Base-by-base conservation (phyloP, 2,329 filamentous ascomycete genomes). In the Lecanicillium sp. region DNA sequence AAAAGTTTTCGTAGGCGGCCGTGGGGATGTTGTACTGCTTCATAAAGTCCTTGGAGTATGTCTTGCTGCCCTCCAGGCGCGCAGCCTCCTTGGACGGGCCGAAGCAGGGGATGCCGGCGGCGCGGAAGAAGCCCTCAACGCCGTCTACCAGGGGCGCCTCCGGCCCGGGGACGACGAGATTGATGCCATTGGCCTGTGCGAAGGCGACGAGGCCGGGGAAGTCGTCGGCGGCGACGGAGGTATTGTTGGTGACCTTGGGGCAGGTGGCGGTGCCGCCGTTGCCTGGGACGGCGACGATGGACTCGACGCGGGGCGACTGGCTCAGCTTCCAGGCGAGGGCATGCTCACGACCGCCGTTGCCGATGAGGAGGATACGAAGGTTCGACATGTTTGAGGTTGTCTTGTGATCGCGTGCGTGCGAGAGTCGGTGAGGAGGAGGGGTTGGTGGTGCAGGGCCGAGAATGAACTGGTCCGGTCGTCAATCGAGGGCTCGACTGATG, bases 21-120 rank as follows among this genome's bases (percentile, higher is more conserved):
- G 92, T 97, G 28, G 90, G 89, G 51, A 98, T 94, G 53, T 75
- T 74, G 65, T 94, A 79, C 48, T 82, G 80, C 62, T 84, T 82
- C 92, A 97, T 98, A 58, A 97, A 97, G 61, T 97, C 89, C 60
- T 98, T 98, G 45, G 86, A 88, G 61, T 94, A 97, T 10, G 90
- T 86, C 71, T 98, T 98, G 66, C 86, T 94, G 44, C 92, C 92
- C 64, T 98, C 92, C 75, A 98, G 87, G 32, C 77, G 76, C 14
- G 92, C 89, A 17, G 92, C 90, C 35, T 79, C 78, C 64, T 84
- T 80, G 41, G 81, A 84, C 5, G 92, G 92, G 2, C 90, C 92
- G 56, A 96, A 97, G 61, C 79, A 83, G 50, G 77, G 74, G 56
- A 95, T 87, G 34, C 82, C 81, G 36, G 75, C 81, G 37, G 64